Evolutionary conservation across 2,329 filamentous ascomycete species (phyloP).

Genomic region (Plenodomus lindquistii): DNA sequence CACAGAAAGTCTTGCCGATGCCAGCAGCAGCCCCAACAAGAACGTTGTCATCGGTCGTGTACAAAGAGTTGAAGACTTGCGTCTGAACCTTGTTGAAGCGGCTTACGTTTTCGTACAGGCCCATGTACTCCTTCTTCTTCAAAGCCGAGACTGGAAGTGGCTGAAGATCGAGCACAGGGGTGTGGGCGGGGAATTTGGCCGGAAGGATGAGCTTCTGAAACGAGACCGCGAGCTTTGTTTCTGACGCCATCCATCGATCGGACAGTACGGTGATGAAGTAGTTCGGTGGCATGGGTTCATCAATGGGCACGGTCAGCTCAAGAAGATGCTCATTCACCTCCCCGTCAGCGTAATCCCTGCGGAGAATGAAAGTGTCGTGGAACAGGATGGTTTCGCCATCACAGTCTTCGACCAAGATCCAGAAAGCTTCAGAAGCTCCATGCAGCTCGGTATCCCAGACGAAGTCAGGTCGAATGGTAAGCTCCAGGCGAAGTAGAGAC

Average conservation of each 20-base stretch:
- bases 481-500: constrained; percentile 86
- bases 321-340: constrained; percentile 93
- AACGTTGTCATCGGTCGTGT: constrained; percentile 88
- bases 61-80: constrained; percentile 93
- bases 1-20: constrained; percentile 95
- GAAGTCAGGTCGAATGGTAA: constrained; percentile 92
- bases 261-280: constrained; percentile 97
- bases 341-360: constrained; percentile 81
- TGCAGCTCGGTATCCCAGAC: constrained; percentile 92
- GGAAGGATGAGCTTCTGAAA: constrained; percentile 95
- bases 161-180: constrained; percentile 87
- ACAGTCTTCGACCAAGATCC: constrained; percentile 96
- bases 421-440: constrained; percentile 87
- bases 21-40: constrained; percentile 91
- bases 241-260: constrained; percentile 97
- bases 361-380: constrained; percentile 90
- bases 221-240: constrained; percentile 88
- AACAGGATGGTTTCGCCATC: constrained; percentile 95
- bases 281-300: constrained; percentile 96
- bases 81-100: constrained; percentile 98
- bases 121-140: constrained; percentile 80
- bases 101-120: constrained; percentile 79
- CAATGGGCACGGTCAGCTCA: constrained; percentile 94
- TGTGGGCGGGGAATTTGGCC: constrained; percentile 94
- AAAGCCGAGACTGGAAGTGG: constrained; percentile 85